Evolutionary conservation across 164 flowering plant genomes (phyloP).

Genomic region (Dillenia suffruticosa): DNA sequence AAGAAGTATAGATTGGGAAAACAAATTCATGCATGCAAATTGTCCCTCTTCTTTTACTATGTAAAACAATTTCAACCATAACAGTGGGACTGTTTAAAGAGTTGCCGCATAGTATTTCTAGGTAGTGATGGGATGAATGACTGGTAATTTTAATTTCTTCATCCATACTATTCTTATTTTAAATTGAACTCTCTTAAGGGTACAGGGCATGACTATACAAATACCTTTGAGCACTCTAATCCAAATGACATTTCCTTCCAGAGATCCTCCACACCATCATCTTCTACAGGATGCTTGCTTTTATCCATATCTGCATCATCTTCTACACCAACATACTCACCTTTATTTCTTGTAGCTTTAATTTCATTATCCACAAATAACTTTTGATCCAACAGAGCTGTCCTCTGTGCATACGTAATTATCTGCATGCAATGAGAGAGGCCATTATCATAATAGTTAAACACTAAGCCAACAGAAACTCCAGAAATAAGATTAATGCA

Average conservation of each 20-base stretch:
- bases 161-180: too few species aligned
- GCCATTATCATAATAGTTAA: too few species aligned
- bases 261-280: constrained; percentile 61
- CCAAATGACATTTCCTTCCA: constrained; percentile 80
- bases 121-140: neutral
- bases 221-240: constrained; percentile 74
- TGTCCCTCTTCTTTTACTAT: too few species aligned
- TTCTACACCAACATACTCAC: constrained; percentile 45
- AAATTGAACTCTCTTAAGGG: too few species aligned
- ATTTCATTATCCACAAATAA: constrained; percentile 10
- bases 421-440: too few species aligned
- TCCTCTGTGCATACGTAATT: neutral
- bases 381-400: constrained; percentile 10
- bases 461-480: too few species aligned
- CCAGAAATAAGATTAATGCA: too few species aligned
- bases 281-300: constrained; percentile 13
- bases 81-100: too few species aligned
- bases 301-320: constrained; percentile 24
- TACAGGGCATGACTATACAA: neutral
- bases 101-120: neutral
- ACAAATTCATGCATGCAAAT: too few species aligned
- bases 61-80: too few species aligned
- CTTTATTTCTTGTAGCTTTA: constrained; percentile 26
- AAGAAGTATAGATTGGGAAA: too few species aligned
- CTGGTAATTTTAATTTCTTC: too few species aligned